Evolutionary conservation across 2,329 filamentous ascomycete species (phyloP), one percentile per base, ranked within the genome.

Genomic region (Arthrobotrys entomopaga): DNA sequence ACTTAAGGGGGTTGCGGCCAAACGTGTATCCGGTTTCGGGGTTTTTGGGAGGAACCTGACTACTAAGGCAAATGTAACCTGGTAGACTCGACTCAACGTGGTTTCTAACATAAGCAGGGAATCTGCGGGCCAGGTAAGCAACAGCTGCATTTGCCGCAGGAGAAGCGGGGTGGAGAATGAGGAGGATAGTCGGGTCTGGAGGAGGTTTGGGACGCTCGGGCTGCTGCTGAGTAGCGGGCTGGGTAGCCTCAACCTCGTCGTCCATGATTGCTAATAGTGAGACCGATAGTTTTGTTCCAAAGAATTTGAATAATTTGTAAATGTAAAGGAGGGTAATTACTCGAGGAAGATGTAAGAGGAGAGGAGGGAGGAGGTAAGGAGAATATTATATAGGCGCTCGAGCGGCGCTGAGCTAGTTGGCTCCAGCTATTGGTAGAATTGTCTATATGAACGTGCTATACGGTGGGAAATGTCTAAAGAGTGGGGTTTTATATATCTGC

Each of bases 11-110:
- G 79, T 95, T 94, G 65, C 95, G 89, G 29, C 95, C 95, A 81
- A 99, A 98, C 49, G 88, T 86, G 82, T 96, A 98, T 42, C 95
- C 95, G 59, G 87, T 83, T 2, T 83, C 79, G 5, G 89, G 87
- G 77, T 91, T 86, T 79, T 90, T 91, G 0, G 78, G 78, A 19
- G 42, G 78, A 53, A 43, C 50, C 16, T 34, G 63, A 57, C 49
- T 77, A 65, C 22, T 78, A 42, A 52, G 77, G 74, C 58, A 79
- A 63, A 70, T 78, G 65, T 61, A 78, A 34, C 22, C 76, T 43
- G 53, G 76, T 50, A 74, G 34, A 34, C 26, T 77, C 42, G 50
- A 65, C 58, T 69, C 65, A 2, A 70, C 46, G 22, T 66, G 65
- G 29, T 70, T 69, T 22, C 75, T 65, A 43, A 72, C 63, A 7